A percentile compares a stretch with the other conserved stretches of the same genome.
phyloP scores from a whole-genome alignment of 257 asterid genomes.

The Penstemon davidsonii region DNA sequence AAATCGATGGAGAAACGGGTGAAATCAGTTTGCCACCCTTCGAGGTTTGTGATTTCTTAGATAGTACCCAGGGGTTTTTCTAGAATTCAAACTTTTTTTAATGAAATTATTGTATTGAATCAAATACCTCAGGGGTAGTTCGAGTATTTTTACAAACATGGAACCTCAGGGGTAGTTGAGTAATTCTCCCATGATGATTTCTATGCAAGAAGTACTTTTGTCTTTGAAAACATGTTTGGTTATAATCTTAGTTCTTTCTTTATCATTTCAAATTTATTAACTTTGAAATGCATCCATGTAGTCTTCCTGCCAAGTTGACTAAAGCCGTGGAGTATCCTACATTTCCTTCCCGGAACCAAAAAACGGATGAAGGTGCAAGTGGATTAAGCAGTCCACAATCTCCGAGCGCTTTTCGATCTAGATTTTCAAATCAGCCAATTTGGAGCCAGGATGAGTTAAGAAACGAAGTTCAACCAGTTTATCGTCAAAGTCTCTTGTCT shows the following conservation, averaged over 20 bases:
- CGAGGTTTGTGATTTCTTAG: too few relatives aligned
- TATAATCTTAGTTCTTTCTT: background rate
- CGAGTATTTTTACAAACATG: too few relatives aligned
- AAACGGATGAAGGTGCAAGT: slow-evolving; percentile 36
- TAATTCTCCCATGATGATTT: too few relatives aligned
- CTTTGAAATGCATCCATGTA: slow-evolving; percentile 30
- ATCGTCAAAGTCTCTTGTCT: slow-evolving; percentile 52
- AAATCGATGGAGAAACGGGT: too few relatives aligned
- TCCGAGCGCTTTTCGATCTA: slow-evolving; percentile 40
- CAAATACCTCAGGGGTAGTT: too few relatives aligned
- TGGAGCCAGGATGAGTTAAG: slow-evolving; percentile 31
- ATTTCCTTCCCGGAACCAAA: slow-evolving; percentile 40
- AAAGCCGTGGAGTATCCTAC: slow-evolving; percentile 46
- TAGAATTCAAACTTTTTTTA: too few relatives aligned
- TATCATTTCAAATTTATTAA: background rate
- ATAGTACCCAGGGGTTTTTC: too few relatives aligned
- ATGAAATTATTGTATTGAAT: too few relatives aligned
- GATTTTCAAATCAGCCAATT: slow-evolving; percentile 44
- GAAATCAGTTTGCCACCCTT: too few relatives aligned
- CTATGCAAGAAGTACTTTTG: background rate
- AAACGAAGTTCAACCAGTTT: slow-evolving; percentile 25
- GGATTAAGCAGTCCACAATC: slow-evolving; percentile 32
- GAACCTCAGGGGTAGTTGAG: too few relatives aligned
- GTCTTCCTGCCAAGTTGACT: slow-evolving; percentile 53
- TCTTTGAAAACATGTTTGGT: background rate